Conservation (phyloP, 208 protist species). For the Wallacemonas sp. region DNA sequence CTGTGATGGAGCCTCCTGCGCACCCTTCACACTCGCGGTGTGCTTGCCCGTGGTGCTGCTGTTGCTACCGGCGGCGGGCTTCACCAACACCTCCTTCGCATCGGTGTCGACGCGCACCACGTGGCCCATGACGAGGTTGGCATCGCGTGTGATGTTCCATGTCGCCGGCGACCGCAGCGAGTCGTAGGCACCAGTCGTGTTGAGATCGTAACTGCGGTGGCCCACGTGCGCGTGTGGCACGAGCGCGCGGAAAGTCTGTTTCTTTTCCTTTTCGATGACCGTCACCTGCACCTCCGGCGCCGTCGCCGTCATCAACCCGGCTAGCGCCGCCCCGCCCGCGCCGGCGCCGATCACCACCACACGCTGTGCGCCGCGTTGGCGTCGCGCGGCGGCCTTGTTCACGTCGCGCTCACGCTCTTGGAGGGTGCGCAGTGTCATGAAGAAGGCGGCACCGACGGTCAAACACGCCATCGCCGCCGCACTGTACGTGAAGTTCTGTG, state of each 20-base stretch:
- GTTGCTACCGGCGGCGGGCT: constrained; percentile 9
- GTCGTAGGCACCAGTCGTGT: constrained; percentile 68
- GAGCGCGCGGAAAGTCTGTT: constrained; percentile 59
- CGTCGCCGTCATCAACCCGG: constrained; percentile 47
- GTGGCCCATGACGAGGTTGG: constrained; percentile 59
- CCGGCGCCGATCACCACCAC: constrained; percentile 82
- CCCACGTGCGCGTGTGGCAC: constrained; percentile 77
- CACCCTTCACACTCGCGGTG: too few relatives aligned
- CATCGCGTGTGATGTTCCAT: constrained; percentile 81
- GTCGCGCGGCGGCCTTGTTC: constrained; percentile 16
- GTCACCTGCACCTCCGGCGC: constrained; percentile 62
- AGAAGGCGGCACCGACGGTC: constrained; percentile 17
- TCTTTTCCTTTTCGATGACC: constrained; percentile 72
- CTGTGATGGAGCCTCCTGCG: too few relatives aligned
- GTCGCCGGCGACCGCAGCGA: constrained; percentile 60
- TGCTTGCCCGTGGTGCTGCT: background rate
- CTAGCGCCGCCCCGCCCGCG: constrained; percentile 56
- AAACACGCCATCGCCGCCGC: constrained; percentile 25
- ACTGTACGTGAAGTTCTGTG: constrained; percentile 55
- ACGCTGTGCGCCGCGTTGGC: constrained; percentile 32
- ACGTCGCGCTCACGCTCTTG: constrained; percentile 38
- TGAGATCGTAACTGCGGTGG: constrained; percentile 87
- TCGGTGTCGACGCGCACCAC: constrained; percentile 51
- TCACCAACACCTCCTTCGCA: constrained; percentile 51
- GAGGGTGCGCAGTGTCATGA: constrained; percentile 39